Conservation (phyloP, 305 asterid genomes). For the Petunia hybrid region DNA sequence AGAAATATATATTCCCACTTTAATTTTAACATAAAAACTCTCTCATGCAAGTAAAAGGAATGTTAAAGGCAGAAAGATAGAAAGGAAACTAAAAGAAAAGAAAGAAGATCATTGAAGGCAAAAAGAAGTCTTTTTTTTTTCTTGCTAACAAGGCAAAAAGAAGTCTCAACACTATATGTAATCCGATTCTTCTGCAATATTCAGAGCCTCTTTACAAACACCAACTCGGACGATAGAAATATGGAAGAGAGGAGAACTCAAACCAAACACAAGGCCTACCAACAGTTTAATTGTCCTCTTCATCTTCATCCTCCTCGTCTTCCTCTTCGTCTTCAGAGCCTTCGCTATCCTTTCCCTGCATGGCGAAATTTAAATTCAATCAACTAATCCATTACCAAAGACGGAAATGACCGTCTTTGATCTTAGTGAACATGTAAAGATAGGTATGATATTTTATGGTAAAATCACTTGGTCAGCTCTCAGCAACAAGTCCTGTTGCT, state of each 20-base stretch:
- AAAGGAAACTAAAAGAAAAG: not conserved
- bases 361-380: not conserved
- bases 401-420: not conserved
- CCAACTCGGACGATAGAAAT: slow-evolving; percentile 1
- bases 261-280: not conserved
- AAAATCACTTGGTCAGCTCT: not conserved
- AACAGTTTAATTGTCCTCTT: slow-evolving; percentile 11
- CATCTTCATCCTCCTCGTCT: not conserved
- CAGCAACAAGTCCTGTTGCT: not conserved
- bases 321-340: slow-evolving; percentile 31
- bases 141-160: not conserved
- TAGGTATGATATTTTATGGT: not conserved
- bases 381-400: not conserved
- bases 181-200: slow-evolving; percentile 15
- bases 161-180: slow-evolving; percentile 14
- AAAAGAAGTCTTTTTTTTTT: not conserved
- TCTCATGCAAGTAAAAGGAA: too few species aligned
- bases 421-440: not conserved
- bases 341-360: slow-evolving; percentile 30
- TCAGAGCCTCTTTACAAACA: not conserved
- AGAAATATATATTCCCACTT: too few species aligned
- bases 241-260: not conserved
- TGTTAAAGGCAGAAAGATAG: too few species aligned
- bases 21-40: too few species aligned
- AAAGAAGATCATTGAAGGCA: not conserved